Base-by-base conservation (phyloP, 1,139 yeast genomes). In the Debaryomyces udenii region DNA sequence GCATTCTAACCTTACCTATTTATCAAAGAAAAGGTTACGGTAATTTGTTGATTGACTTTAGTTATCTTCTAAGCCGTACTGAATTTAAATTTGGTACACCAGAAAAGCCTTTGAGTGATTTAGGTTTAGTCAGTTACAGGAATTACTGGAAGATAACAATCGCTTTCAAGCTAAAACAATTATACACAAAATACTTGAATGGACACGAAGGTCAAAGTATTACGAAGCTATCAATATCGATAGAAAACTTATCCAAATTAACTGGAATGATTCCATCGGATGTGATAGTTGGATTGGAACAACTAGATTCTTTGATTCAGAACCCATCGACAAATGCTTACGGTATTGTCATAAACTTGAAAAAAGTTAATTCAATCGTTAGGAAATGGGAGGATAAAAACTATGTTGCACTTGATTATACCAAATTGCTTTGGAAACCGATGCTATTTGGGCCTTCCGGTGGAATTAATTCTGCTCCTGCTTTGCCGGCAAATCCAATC, bases 21-120 rank as follows among this genome's bases (percentile, higher is more conserved):
- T 85, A 85, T 55, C 97, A 91, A 61, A 67, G 96, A 39, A 80
- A 81, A 48, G 99, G 99, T 0, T 89, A 86, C 62, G 99, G 99
- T 3, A 86, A 83, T 57, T 74, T 91, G 44, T 69, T 93, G 45
- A 93, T 93, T 57, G 96, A 89, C 49, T 90, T 93, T 61, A 88
- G 96, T 40, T 93, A 93, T 58, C 66, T 91, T 24, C 64, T 93
- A 35, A 78, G 91, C 2, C 70, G 86, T 41, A 72, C 79, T 43
- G 97, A 93, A 57, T 81, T 80, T 51, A 83, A 83, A 46, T 77
- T 78, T 42, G 99, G 99, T 0, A 87, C 97, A 0, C 99, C 99
- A 0, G 99, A 93, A 53, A 91, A 91, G 56, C 98, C 99, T 0
- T 70, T 93, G 40, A 84, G 95, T 52, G 94, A 86, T 51, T 68